These are phyloP conservation scores for Aspergillus sp. DNA, from an alignment of 2,329 filamentous ascomycete genomes.

Conservation along the genomic window DNA sequence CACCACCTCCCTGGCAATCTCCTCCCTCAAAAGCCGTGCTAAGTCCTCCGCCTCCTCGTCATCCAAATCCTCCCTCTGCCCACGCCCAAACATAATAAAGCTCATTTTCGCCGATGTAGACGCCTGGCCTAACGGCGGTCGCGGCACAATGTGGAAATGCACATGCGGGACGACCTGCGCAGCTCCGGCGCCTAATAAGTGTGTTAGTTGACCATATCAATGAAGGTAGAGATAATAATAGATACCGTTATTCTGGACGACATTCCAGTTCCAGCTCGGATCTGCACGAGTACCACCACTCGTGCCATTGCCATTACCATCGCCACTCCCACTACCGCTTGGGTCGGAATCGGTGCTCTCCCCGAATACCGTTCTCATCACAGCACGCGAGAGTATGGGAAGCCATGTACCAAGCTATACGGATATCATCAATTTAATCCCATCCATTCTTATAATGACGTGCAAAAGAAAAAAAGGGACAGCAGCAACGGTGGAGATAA, in stretches of 20 bases:
- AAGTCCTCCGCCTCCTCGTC: slow-evolving; percentile 45
- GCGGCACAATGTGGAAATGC: slow-evolving; percentile 91
- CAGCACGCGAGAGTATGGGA: slow-evolving; percentile 61
- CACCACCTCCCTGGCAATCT: slow-evolving; percentile 38
- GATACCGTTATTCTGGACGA: slow-evolving; percentile 90
- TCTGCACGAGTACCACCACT: slow-evolving; percentile 19
- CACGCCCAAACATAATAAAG: slow-evolving; percentile 49
- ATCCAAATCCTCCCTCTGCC: slow-evolving; percentile 48
- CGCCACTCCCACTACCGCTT: background rate
- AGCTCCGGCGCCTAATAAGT: slow-evolving; percentile 65
- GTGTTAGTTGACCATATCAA: background rate
- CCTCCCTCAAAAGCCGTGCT: slow-evolving; percentile 36
- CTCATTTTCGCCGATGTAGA: slow-evolving; percentile 24
- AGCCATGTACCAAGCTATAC: slow-evolving; percentile 47
- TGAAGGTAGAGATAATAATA: background rate
- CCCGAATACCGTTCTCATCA: slow-evolving; percentile 68
- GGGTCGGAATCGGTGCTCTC: slow-evolving; percentile 20
- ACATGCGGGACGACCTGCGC: slow-evolving; percentile 92
- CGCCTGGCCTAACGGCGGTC: slow-evolving; percentile 53
- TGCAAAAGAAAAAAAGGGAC: background rate
- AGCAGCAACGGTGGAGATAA: slow-evolving; percentile 33
- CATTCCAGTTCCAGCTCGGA: slow-evolving; percentile 93
- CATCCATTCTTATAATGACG: background rate
- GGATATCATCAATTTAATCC: background rate
- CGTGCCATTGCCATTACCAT: too few relatives aligned